Percentiles rank a stretch among this genome's conserved stretches.
These are phyloP conservation scores for Colletotrichum paranaense DNA, from an alignment of 2,329 filamentous ascomycete species.

Conservation along the genomic window DNA sequence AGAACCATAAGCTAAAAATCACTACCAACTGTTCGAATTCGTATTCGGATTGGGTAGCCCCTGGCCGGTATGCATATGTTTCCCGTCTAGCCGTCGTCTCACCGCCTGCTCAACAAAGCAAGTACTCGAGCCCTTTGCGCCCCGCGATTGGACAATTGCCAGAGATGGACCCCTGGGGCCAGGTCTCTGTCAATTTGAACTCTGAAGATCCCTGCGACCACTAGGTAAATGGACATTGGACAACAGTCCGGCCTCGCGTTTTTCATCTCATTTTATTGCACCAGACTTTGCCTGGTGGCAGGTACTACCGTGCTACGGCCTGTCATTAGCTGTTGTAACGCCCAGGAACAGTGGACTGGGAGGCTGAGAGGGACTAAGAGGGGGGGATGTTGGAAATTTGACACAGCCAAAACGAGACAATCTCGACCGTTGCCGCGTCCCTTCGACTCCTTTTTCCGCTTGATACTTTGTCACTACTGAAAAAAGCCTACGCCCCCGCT, in stretches of 20 bases:
- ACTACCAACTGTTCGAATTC: slow-evolving; percentile 14
- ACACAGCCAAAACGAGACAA: slow-evolving; percentile 9
- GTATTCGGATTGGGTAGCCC: slow-evolving; percentile 26
- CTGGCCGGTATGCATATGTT: not conserved
- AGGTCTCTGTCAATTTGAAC: not conserved
- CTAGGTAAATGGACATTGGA: not conserved
- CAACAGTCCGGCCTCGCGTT: not conserved
- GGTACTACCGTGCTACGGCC: too few relatives aligned
- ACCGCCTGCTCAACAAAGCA: slow-evolving; percentile 22
- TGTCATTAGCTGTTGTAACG: not conserved
- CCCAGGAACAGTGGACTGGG: not conserved
- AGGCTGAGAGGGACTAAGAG: not conserved
- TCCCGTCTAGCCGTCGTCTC: not conserved
- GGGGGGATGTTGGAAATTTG: slow-evolving; percentile 10
- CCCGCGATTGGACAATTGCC: slow-evolving; percentile 19
- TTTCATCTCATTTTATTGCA: not conserved
- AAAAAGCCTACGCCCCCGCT: not conserved
- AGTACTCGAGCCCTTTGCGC: not conserved
- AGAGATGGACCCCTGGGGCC: not conserved
- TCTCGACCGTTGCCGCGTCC: not conserved
- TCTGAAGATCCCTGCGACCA: not conserved
- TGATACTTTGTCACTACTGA: not conserved
- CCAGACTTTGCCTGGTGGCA: not conserved
- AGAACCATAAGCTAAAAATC: not conserved
- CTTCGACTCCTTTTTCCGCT: slow-evolving; percentile 9